These are phyloP conservation scores for Bruguiera parviflora DNA, from an alignment of 345 rosid species.

Conservation along the genomic window DNA sequence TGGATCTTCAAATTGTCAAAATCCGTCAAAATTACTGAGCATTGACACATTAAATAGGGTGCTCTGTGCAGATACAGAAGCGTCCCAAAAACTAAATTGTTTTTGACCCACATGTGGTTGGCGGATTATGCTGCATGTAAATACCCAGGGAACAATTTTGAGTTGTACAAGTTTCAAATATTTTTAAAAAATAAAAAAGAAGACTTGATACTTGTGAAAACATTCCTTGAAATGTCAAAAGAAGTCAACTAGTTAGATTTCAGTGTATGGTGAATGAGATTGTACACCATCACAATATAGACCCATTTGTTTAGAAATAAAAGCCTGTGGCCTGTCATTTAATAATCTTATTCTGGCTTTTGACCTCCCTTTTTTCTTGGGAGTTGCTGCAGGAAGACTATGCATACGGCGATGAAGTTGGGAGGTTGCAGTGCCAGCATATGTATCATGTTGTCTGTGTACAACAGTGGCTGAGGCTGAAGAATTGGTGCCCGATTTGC, in stretches of 20 bases:
- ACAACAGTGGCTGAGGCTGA: constrained; percentile 81
- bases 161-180: background rate
- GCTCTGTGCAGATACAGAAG: background rate
- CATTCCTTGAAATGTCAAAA: too few species aligned
- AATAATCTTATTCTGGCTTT: too few species aligned
- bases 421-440: constrained; percentile 79
- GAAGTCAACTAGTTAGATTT: too few species aligned
- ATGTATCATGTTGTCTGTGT: constrained; percentile 59
- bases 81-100: background rate
- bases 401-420: constrained; percentile 63
- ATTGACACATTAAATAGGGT: background rate
- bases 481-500: constrained; percentile 97
- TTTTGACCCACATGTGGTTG: background rate
- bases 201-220: too few species aligned
- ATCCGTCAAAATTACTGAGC: background rate
- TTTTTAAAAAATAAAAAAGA: background rate
- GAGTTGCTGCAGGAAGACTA: constrained; percentile 69
- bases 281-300: too few species aligned
- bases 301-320: too few species aligned
- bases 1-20: background rate
- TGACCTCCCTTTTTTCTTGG: background rate
- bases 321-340: too few species aligned
- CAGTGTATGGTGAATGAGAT: too few species aligned
- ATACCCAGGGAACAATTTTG: too few species aligned
- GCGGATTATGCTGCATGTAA: background rate